Conservation (phyloP, 805 yeast genomes). For the Huiozyma naganishii region DNA sequence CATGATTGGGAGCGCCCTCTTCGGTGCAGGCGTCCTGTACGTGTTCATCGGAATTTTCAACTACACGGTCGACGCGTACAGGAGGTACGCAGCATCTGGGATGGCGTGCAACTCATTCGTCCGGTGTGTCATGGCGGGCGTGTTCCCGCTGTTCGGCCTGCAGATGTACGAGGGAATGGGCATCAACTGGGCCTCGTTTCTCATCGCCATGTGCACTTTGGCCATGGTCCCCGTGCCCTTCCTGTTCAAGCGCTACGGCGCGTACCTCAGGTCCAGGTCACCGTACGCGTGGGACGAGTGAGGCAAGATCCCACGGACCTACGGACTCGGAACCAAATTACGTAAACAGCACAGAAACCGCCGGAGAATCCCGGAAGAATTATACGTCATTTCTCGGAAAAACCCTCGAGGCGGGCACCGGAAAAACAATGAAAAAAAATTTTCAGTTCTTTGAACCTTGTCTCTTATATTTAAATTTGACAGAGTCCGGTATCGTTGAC, state of each 20-base stretch:
- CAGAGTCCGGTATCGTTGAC: too few relatives aligned
- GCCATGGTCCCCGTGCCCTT: conserved; percentile 46
- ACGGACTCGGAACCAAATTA: too few relatives aligned
- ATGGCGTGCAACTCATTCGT: conserved; percentile 42
- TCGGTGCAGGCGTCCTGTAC: conserved; percentile 59
- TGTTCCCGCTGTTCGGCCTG: conserved; percentile 46
- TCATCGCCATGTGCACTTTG: conserved; percentile 41
- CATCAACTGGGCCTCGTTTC: conserved; percentile 46
- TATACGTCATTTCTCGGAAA: too few relatives aligned
- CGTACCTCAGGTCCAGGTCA: conserved; percentile 32
- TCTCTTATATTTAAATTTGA: too few relatives aligned
- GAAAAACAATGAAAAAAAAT: background rate
- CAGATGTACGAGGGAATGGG: conserved; percentile 48
- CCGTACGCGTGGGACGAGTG: conserved; percentile 35
- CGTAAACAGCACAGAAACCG: too few relatives aligned
- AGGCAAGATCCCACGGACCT: background rate
- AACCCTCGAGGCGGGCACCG: too few relatives aligned
- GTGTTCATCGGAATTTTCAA: conserved; percentile 57
- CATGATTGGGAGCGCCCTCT: conserved; percentile 57
- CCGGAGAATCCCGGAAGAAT: too few relatives aligned
- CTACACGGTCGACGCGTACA: conserved; percentile 56
- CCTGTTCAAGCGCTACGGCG: conserved; percentile 41
- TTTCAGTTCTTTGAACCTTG: too few relatives aligned
- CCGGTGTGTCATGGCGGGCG: conserved; percentile 44
- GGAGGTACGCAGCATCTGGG: conserved; percentile 41